These are phyloP conservation scores for Suillus spraguei DNA, from an alignment of 768 basidiomycete species.

Conservation along the genomic window DNA sequence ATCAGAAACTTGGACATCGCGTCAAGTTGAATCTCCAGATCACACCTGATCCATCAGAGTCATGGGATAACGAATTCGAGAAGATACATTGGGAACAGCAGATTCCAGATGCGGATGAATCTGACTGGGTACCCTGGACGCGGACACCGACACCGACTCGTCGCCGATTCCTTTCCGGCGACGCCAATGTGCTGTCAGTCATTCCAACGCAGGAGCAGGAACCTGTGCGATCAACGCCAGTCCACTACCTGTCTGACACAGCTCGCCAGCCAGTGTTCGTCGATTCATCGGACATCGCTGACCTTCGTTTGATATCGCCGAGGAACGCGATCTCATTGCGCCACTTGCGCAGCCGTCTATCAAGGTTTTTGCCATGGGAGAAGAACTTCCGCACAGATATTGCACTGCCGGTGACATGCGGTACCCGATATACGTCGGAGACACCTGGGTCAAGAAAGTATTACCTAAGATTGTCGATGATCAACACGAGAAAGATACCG, in stretches of 20 bases:
- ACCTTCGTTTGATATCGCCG: constrained; percentile 12
- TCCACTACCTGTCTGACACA: constrained; percentile 25
- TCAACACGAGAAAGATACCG: neutral
- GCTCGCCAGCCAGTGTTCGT: constrained; percentile 24
- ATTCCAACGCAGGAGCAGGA: constrained; percentile 1
- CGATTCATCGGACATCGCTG: constrained; percentile 6
- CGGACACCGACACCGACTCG: neutral
- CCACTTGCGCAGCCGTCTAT: constrained; percentile 14
- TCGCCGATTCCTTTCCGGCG: neutral
- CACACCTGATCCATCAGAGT: constrained; percentile 13
- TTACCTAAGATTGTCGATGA: neutral
- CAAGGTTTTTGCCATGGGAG: constrained; percentile 19
- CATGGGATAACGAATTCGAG: neutral
- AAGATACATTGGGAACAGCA: neutral
- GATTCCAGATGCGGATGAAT: neutral
- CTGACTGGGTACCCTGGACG: constrained; percentile 15
- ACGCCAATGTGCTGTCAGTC: constrained; percentile 11
- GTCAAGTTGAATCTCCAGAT: neutral
- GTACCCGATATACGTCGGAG: constrained; percentile 24
- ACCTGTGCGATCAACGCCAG: neutral
- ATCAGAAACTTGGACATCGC: neutral
- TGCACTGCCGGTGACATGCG: neutral
- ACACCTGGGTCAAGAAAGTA: constrained; percentile 23
- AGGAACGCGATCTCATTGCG: constrained; percentile 13
- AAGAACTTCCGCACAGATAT: constrained; percentile 21